Percentiles rank a stretch among this genome's conserved stretches.
Conservation (phyloP, 2,329 filamentous ascomycete genomes). For the Xylaria sp. region DNA sequence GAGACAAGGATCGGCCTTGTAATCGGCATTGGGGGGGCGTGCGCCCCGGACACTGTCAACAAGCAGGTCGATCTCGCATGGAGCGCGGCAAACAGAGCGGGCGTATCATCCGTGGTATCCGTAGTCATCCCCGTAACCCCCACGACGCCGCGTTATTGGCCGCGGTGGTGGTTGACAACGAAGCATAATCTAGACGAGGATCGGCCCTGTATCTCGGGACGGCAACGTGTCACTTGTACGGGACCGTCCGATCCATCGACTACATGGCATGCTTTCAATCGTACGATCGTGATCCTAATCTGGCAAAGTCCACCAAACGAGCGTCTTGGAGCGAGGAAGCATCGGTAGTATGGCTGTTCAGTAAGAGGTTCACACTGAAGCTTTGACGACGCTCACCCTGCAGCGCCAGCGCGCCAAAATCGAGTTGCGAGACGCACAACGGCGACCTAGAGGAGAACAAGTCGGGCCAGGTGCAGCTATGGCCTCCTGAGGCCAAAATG, state of each 20-base stretch:
- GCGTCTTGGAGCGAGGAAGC: constrained; percentile 25
- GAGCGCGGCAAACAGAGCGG: constrained; percentile 29
- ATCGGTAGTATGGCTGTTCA: constrained; percentile 16
- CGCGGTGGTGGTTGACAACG: constrained; percentile 31
- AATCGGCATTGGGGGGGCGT: constrained; percentile 6
- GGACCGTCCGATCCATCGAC: constrained; percentile 32
- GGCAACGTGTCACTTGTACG: constrained; percentile 45
- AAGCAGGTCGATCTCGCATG: constrained; percentile 34
- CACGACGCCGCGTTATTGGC: constrained; percentile 23
- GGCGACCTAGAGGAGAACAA: constrained; percentile 24
- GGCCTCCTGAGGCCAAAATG: constrained; percentile 16
- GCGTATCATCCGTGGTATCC: constrained; percentile 31
- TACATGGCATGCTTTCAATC: constrained; percentile 39
- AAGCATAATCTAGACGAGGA: constrained; percentile 37
- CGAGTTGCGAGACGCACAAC: constrained; percentile 30
- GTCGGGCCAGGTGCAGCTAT: constrained; percentile 19
- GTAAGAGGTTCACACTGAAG: constrained; percentile 29
- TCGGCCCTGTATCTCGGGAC: constrained; percentile 40
- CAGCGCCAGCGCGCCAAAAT: constrained; percentile 25
- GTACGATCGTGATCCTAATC: constrained; percentile 42
- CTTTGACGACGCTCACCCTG: constrained; percentile 24
- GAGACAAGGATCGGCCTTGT: constrained; percentile 32
- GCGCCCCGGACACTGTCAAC: constrained; percentile 23
- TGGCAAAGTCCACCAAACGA: constrained; percentile 36
- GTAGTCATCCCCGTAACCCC: constrained; percentile 21